A percentile compares a stretch with the other conserved stretches of the same genome.
These are phyloP conservation scores for Plasmodium blacklocki DNA, from an alignment of 169 alveolate genomes.

Conservation along the genomic window DNA sequence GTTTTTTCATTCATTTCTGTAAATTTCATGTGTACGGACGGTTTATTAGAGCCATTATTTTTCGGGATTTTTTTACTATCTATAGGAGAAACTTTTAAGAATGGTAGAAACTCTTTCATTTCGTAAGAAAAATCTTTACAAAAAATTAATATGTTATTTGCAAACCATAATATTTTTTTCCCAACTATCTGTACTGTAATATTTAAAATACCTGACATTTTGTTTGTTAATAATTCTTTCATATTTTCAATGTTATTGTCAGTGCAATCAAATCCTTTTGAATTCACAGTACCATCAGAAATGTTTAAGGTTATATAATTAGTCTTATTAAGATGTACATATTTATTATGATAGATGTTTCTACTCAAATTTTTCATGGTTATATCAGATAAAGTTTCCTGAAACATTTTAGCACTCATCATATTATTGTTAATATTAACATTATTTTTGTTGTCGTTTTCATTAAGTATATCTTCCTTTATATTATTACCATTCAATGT, in stretches of 20 bases:
- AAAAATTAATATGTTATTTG: constrained; percentile 22
- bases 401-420: not conserved
- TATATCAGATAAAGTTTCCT: constrained; percentile 14
- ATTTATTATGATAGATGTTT: not conserved
- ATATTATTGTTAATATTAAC: not conserved
- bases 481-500: not conserved
- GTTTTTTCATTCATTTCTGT: constrained; percentile 31
- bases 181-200: constrained; percentile 66
- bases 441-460: not conserved
- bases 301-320: constrained; percentile 27
- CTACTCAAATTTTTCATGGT: constrained; percentile 3
- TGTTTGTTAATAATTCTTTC: constrained; percentile 13
- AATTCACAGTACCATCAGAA: constrained; percentile 20
- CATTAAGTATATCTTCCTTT: not conserved
- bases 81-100: constrained; percentile 24
- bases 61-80: not conserved
- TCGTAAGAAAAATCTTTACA: constrained; percentile 28
- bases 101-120: constrained; percentile 39
- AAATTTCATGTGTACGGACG: constrained; percentile 50
- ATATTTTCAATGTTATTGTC: constrained; percentile 7
- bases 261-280: constrained; percentile 27
- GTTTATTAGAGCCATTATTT: not conserved
- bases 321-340: constrained; percentile 2
- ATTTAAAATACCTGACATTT: constrained; percentile 3
- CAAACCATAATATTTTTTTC: constrained; percentile 63